Conservation (phyloP, 73 alveolate genomes). For the Uronychia setigera region DNA sequence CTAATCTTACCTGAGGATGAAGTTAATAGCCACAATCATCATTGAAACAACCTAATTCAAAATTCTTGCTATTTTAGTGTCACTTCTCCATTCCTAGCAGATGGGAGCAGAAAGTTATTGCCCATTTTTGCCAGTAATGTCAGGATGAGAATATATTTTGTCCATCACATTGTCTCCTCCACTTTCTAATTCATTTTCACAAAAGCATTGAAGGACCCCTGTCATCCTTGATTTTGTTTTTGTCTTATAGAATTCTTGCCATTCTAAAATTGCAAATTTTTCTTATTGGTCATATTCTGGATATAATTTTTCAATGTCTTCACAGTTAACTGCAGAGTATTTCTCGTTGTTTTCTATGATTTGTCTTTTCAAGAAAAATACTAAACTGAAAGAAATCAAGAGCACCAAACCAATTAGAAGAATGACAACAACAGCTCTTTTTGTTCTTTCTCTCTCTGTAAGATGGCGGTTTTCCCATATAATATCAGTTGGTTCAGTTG, state of each 20-base stretch:
- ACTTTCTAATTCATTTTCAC: neutral
- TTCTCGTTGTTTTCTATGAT: neutral
- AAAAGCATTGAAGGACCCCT: neutral
- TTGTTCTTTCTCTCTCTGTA: neutral
- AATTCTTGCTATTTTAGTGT: neutral
- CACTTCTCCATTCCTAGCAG: neutral
- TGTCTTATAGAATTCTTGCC: neutral
- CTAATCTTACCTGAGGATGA: constrained; percentile 17
- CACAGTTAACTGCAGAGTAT: neutral
- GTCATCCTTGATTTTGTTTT: neutral
- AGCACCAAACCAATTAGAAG: neutral
- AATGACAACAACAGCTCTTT: neutral
- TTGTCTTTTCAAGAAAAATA: neutral
- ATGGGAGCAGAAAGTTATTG: neutral
- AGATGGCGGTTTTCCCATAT: constrained; percentile 23
- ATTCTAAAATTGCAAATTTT: neutral
- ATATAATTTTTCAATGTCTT: neutral
- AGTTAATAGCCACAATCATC: constrained; percentile 32
- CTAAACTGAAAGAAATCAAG: neutral
- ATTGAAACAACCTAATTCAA: constrained; percentile 10
- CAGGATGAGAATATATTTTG: neutral
- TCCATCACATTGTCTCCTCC: neutral
- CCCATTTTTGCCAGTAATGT: neutral
- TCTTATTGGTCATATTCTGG: neutral
- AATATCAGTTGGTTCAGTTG: constrained; percentile 54